Evolutionary conservation across 129 eudicot species (phyloP), one percentile per base, ranked within the genome.

Genomic region (Escallonia rubra): DNA sequence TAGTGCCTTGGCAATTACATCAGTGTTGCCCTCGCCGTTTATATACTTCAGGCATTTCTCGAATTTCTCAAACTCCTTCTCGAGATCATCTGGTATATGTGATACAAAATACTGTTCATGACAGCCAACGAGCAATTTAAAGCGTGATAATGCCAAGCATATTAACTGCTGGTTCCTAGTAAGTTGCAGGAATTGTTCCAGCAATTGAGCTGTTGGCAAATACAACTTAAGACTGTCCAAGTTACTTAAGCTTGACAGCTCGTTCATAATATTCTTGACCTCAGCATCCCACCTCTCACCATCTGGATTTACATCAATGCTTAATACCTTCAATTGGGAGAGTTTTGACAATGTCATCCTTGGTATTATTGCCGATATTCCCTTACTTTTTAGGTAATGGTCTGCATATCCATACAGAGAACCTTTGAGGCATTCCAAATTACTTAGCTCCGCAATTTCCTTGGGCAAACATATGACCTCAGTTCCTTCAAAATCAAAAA

Each of bases 401-500:
- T 71, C 42, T 50, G 68, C 75, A 60, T 61, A 10, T 11, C 14
- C 59, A 51, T 58, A 48, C 15, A 76, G 57, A 53, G 76, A 76
- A 6, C 64, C 66, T n/a, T 54, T 46, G 5, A 76, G 14, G 55
- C 68, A 61, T 48, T 58, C 40, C 14, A 76, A 44, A 0, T 48
- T 7, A 13, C 3, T 15, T 8, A 61, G 62, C 4, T 61, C 7
- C 11, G 49, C 71, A 14, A 69, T 76, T 44, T 53, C 76, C 44
- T 23, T 40, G 7, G 71, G 80, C 4, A 76, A 47, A 63, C 64
- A 51, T 59, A 57, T 49, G 58, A 80, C 23, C 67, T 76, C 78
- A 23, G 77, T 80, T 57, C 76, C 70, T 53, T 68, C 68, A 15
- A 75, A 73, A 59, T 80, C 84, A 71, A 80, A 72, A 13, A 80